A percentile compares a stretch with the other conserved stretches of the same genome.
Conservation (phyloP, 208 protist genomes). For the Trypanosoma lewisi region DNA sequence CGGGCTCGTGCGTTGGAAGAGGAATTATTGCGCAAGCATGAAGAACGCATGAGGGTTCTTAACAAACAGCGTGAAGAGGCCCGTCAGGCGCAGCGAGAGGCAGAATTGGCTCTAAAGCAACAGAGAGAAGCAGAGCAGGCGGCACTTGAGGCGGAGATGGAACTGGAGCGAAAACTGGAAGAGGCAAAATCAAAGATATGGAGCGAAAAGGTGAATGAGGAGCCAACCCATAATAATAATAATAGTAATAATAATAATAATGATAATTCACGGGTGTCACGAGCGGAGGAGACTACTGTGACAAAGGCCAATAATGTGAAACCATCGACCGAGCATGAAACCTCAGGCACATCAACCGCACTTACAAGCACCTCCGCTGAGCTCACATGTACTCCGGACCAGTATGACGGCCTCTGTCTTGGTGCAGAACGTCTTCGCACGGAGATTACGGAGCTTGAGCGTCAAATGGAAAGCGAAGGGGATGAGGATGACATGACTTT, state of each 20-base stretch:
- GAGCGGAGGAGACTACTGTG: no score
- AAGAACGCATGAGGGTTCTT: slow-evolving; percentile 45
- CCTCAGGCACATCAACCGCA: not conserved
- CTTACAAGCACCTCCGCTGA: slow-evolving; percentile 1
- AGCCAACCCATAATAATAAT: not conserved
- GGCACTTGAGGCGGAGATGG: slow-evolving; percentile 53
- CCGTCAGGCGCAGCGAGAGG: slow-evolving; percentile 54
- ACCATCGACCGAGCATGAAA: not conserved
- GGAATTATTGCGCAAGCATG: slow-evolving; percentile 55
- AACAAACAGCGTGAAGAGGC: slow-evolving; percentile 66
- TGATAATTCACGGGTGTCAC: no score
- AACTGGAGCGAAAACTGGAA: slow-evolving; percentile 56
- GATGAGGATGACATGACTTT: slow-evolving; percentile 91
- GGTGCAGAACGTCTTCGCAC: slow-evolving; percentile 73
- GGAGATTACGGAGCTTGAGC: slow-evolving; percentile 79
- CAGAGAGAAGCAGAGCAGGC: slow-evolving; percentile 63
- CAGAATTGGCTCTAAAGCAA: slow-evolving; percentile 49
- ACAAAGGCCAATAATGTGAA: not conserved
- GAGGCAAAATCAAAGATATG: slow-evolving; percentile 49
- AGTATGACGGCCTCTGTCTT: slow-evolving; percentile 88
- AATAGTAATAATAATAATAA: no score
- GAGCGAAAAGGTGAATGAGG: slow-evolving; percentile 5
- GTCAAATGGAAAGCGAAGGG: slow-evolving; percentile 81
- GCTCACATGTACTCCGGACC: slow-evolving; percentile 72
- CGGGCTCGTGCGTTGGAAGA: slow-evolving; percentile 39